Evolutionary conservation across 2,329 filamentous ascomycete species (phyloP), one percentile per base, ranked within the genome.

Genomic region (Venturia aucupariae): DNA sequence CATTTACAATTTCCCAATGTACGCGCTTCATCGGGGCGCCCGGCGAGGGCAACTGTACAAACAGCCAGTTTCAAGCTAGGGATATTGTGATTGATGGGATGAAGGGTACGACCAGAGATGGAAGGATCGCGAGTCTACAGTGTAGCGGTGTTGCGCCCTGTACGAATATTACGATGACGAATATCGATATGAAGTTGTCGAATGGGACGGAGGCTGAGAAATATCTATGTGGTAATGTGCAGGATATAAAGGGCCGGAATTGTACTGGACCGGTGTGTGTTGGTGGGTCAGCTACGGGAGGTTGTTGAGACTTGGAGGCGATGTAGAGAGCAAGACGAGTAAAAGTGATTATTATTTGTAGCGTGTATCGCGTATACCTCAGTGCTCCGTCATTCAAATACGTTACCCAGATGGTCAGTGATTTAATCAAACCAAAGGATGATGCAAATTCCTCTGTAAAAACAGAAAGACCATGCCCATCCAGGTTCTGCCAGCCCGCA

Each of bases 1-100:
- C 72, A 6, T 72, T 78, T 57, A 65, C 71, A 1, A 73, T 78
- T 30, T 75, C 72, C 0, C 77, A 79, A 66, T 78, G 77, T 66
- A 79, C 76, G 1, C 48, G 55, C 4, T 64, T 55, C 13, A 69
- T 70, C 0, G 78, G 75, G 65, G 72, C 65, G 5, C 72, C 72
- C 3, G 71, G 72, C 2, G 68, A 67, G 5, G 75, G 76, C 0
- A 75, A 78, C 59, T 78, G 76, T 67, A 75, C 74, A 0, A 76
- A 74, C 10, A 75, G 72, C 1, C 68, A 73, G 41, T 80, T 80
- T 66, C 72, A 80, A 61, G 69, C 80, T 27, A 66, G 67, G 2
- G 71, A 76, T 60, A 66, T 78, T 2, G 65, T 63, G 2, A 70
- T 73, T 51, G 67, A 68, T 15, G 70, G 72, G n/a, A 63, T 72